Evolutionary conservation across 1,284 basidiomycete species (phyloP).

Genomic region (Stygiomarasmius scandens): DNA sequence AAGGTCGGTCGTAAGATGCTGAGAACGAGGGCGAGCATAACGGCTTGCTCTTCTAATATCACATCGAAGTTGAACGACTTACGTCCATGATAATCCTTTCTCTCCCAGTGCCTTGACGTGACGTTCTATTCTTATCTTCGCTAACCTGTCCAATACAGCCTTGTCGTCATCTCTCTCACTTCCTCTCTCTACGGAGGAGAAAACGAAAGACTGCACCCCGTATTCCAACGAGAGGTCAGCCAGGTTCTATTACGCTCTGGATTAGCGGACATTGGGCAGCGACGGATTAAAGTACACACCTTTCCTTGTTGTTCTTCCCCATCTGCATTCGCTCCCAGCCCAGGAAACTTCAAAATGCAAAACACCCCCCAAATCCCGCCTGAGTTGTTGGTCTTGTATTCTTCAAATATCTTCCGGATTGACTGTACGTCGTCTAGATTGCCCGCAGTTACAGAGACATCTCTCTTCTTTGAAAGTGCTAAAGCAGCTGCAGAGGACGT

Average conservation of each 20-base stretch:
- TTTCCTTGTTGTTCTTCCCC: slow-evolving; percentile 44
- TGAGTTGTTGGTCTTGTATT: slow-evolving; percentile 9
- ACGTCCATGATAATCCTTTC: slow-evolving; percentile 42
- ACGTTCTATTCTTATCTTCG: slow-evolving; percentile 42
- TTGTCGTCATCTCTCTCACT: slow-evolving; percentile 37
- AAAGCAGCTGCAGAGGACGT: slow-evolving; percentile 26
- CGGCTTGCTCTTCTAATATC: not conserved
- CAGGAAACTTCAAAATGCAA: slow-evolving; percentile 40
- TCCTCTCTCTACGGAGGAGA: slow-evolving; percentile 39
- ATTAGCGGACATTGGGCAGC: not conserved
- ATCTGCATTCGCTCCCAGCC: slow-evolving; percentile 40
- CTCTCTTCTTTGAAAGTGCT: slow-evolving; percentile 23
- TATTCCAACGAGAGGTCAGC: slow-evolving; percentile 38
- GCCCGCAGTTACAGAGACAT: slow-evolving; percentile 20
- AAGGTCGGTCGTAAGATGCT: slow-evolving; percentile 36
- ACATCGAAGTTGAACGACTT: slow-evolving; percentile 17
- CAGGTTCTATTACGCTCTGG: not conserved
- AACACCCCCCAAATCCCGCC: slow-evolving; percentile 42
- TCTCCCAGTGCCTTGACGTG: slow-evolving; percentile 36
- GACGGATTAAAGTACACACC: slow-evolving; percentile 22
- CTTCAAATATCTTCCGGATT: slow-evolving; percentile 38
- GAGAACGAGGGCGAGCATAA: not conserved
- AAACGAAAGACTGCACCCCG: slow-evolving; percentile 35
- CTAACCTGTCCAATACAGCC: slow-evolving; percentile 28
- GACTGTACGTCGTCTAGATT: slow-evolving; percentile 32